phyloP scores from a whole-genome alignment of 2,329 filamentous ascomycete genomes.

The Verticillium dahliae region DNA sequence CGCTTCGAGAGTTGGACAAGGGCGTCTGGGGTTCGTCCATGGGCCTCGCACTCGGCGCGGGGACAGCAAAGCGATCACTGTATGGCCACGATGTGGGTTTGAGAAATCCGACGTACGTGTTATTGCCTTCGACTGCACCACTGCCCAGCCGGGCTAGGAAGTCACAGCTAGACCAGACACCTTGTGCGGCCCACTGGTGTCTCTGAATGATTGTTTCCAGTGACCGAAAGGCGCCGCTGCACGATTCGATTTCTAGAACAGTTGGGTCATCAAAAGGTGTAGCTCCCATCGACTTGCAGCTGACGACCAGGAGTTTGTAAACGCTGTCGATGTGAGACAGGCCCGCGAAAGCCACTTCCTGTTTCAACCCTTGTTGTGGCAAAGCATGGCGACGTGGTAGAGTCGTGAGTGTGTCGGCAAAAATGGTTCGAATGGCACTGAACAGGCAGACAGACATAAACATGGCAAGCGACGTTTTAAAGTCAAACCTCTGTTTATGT shows the following conservation, averaged over 20 bases:
- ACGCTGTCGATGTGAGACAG: constrained; percentile 16
- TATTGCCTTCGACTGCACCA: constrained; percentile 20
- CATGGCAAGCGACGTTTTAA: constrained; percentile 41
- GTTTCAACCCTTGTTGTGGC: constrained; percentile 5
- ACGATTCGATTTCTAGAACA: background rate
- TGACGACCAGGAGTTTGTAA: constrained; percentile 43
- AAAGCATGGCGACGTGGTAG: constrained; percentile 11
- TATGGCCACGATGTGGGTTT: constrained; percentile 10
- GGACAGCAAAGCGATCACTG: constrained; percentile 18
- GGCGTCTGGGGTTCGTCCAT: constrained; percentile 28
- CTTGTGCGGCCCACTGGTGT: constrained; percentile 35
- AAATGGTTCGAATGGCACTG: constrained; percentile 45
- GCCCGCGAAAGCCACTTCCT: constrained; percentile 4
- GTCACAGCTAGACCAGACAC: constrained; percentile 39
- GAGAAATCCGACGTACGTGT: background rate
- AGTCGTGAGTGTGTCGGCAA: constrained; percentile 36
- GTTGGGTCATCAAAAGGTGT: constrained; percentile 37
- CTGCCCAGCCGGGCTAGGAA: constrained; percentile 44
- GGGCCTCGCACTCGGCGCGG: constrained; percentile 23
- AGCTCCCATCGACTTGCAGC: constrained; percentile 37
- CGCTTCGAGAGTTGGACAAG: constrained; percentile 29
- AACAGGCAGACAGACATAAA: constrained; percentile 54
- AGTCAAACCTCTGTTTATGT: constrained; percentile 27
- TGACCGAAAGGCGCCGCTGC: background rate
- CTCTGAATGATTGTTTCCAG: background rate